phyloP scores from a whole-genome alignment of 768 basidiomycete genomes.

The Pilatotrama ljubarskyi region DNA sequence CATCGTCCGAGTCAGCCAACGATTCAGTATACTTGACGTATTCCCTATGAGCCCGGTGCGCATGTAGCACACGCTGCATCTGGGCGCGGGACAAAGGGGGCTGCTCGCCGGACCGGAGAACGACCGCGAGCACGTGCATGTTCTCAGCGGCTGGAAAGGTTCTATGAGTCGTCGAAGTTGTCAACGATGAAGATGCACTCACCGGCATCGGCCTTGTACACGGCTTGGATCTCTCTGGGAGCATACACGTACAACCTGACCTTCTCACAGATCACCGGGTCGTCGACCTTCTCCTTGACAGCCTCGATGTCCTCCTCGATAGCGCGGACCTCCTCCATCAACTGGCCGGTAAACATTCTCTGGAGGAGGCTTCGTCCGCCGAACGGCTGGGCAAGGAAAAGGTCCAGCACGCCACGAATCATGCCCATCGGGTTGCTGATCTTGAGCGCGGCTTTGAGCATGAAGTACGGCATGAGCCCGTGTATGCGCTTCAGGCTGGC shows the following conservation, averaged over 20 bases:
- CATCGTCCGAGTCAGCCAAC: slow-evolving; percentile 83
- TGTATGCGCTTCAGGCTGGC: slow-evolving; percentile 89
- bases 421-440: slow-evolving; percentile 96
- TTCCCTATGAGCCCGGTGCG: slow-evolving; percentile 74
- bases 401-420: slow-evolving; percentile 93
- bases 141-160: slow-evolving; percentile 55
- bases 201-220: slow-evolving; percentile 82
- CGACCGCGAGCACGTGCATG: slow-evolving; percentile 73
- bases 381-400: slow-evolving; percentile 97
- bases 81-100: slow-evolving; percentile 77
- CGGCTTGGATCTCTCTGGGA: slow-evolving; percentile 82
- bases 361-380: slow-evolving; percentile 91
- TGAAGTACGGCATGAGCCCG: slow-evolving; percentile 96
- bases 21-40: slow-evolving; percentile 64
- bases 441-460: slow-evolving; percentile 87
- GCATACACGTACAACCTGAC: slow-evolving; percentile 84
- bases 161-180: not conserved
- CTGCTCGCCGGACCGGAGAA: slow-evolving; percentile 76
- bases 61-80: slow-evolving; percentile 75
- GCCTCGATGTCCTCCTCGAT: slow-evolving; percentile 86
- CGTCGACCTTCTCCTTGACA: slow-evolving; percentile 87
- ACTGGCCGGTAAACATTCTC: slow-evolving; percentile 92
- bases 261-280: slow-evolving; percentile 86
- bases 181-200: slow-evolving; percentile 27
- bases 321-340: slow-evolving; percentile 84